Conservation (phyloP, 805 yeast genomes). For the Kluyveromyces siamensis region DNA sequence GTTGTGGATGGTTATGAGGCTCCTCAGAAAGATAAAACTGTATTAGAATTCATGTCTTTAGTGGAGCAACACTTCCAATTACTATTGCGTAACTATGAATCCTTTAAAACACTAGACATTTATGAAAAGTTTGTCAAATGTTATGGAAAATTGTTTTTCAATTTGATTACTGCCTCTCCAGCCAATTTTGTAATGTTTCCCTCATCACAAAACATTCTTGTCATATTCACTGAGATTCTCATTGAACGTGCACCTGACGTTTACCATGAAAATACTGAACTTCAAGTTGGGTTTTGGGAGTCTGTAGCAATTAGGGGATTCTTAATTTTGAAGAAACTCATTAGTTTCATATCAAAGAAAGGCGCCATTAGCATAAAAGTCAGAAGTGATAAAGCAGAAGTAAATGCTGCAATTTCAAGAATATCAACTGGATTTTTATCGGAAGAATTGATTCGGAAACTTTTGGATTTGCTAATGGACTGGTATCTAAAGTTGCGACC, state of each 20-base stretch:
- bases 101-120: constrained; percentile 29
- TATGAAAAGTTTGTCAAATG: constrained; percentile 68
- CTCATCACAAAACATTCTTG: constrained; percentile 49
- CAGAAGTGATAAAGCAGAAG: constrained; percentile 55
- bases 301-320: constrained; percentile 59
- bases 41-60: constrained; percentile 51
- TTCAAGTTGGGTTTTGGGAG: constrained; percentile 64
- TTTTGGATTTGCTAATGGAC: constrained; percentile 59
- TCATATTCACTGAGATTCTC: constrained; percentile 49
- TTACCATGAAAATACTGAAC: constrained; percentile 44
- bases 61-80: constrained; percentile 52
- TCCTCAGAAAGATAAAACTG: constrained; percentile 47
- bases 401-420: constrained; percentile 44
- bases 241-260: constrained; percentile 56
- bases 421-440: constrained; percentile 51
- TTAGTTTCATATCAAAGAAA: constrained; percentile 52
- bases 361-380: constrained; percentile 62
- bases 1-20: constrained; percentile 69
- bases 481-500: constrained; percentile 72
- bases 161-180: constrained; percentile 51
- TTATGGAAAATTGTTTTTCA: constrained; percentile 63
- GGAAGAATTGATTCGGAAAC: constrained; percentile 41
- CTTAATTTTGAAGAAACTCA: constrained; percentile 51
- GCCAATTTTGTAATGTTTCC: constrained; percentile 65
- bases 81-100: constrained; percentile 46